Base-by-base conservation (phyloP, 2,329 filamentous ascomycete genomes). In the Colletotrichum lindemuthianum region DNA sequence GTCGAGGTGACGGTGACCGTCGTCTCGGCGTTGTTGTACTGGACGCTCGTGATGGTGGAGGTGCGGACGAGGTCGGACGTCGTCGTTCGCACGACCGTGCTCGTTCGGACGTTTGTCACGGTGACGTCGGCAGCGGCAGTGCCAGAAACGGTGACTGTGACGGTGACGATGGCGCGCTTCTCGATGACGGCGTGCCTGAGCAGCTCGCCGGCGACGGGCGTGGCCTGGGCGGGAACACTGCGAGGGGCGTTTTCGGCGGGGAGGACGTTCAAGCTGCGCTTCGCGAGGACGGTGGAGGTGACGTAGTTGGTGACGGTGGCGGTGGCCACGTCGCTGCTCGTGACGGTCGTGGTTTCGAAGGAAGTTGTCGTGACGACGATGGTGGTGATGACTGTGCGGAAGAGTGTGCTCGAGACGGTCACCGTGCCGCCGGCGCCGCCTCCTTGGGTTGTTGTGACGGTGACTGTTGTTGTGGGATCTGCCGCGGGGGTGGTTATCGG, bases 1-100 rank as follows among this genome's bases (percentile, higher is more conserved):
- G 74, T 78, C 67, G 75, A 76, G n/a, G 78, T 79, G 24, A 71
- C 65, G 33, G 78, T 80, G 32, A 74, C 47, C 7, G 78, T 81
- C 47, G 77, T 76, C 63, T 70, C 74, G 59, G 79, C 78, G 66
- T 75, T 76, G 45, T 61, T 59, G 61, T 56, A 70, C 12, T 43
- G 57, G 12, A 65, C 68, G 13, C 60, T 68, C n/a, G 60, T 41
- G 49, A 71, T 54, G 40, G 58, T 45, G 37, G 69, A 69, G 40
- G 75, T 76, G 15, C 70, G 59, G 60, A 71, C 72, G 12, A 72
- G 71, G 32, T 67, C 65, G 8, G 67, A 67, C 41, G 72, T 76
- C n/a, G 69, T 68, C 9, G 77, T 78, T 10, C 71, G 70, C 54
- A 75, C 69, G 50, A 64, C 63, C 37, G 63, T 66, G 63, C 59